Conservation (phyloP, 2,329 filamentous ascomycete species). For the Ramularia endophylla region DNA sequence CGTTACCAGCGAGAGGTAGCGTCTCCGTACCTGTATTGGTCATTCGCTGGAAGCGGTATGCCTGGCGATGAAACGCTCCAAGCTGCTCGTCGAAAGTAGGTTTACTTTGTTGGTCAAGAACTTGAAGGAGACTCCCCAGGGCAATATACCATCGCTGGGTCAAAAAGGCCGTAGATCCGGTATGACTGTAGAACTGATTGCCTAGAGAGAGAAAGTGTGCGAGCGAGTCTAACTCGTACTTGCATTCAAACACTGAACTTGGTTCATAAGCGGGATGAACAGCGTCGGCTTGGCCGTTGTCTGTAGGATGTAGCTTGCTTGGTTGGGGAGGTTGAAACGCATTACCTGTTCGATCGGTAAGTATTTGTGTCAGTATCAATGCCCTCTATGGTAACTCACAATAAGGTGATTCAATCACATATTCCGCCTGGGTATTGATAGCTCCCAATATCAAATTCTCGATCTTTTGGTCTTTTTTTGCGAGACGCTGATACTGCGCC, state of each 20-base stretch:
- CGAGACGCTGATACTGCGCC: constrained; percentile 78
- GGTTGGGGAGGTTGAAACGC: constrained; percentile 93
- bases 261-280: constrained; percentile 87
- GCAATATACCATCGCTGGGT: constrained; percentile 73
- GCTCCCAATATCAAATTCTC: constrained; percentile 79
- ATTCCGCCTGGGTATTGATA: constrained; percentile 94
- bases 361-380: too few relatives aligned
- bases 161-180: constrained; percentile 70
- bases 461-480: constrained; percentile 72
- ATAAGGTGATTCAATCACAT: constrained; percentile 89
- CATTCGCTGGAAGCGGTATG: constrained; percentile 79
- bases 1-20: constrained; percentile 70
- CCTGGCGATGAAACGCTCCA: constrained; percentile 60
- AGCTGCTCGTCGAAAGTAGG: constrained; percentile 71
- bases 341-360: too few relatives aligned
- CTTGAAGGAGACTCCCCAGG: constrained; percentile 64
- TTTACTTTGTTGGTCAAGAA: constrained; percentile 71
- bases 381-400: too few relatives aligned
- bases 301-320: constrained; percentile 63
- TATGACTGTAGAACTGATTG: constrained; percentile 81
- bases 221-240: constrained; percentile 95
- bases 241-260: constrained; percentile 88
- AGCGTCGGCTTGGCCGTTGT: constrained; percentile 73
- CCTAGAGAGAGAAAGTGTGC: constrained; percentile 81
- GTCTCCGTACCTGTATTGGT: constrained; percentile 88